A percentile compares a stretch with the other conserved stretches of the same genome.
Evolutionary conservation across 768 basidiomycete genomes (phyloP).

Genomic region (Mycena filopes): DNA sequence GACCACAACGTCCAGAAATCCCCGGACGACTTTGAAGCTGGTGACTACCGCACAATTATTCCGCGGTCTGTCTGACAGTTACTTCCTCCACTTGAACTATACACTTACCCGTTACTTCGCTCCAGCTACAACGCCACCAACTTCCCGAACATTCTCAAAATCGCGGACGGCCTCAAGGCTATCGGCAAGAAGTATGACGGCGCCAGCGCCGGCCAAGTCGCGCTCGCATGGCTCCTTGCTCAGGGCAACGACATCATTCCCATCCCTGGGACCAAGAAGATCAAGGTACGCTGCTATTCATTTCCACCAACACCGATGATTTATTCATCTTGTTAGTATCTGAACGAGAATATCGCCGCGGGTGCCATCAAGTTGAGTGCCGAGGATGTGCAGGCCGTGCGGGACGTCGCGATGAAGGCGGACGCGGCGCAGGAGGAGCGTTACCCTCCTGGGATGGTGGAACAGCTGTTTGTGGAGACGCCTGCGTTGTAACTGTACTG

Average conservation of each 20-base stretch:
- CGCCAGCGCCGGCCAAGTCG: slow-evolving; percentile 57
- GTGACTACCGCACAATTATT: slow-evolving; percentile 44
- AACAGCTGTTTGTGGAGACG: slow-evolving; percentile 47
- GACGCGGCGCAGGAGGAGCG: slow-evolving; percentile 44
- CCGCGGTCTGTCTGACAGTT: slow-evolving; percentile 45
- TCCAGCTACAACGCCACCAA: slow-evolving; percentile 17
- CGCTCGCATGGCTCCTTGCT: slow-evolving; percentile 62
- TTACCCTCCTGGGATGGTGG: slow-evolving; percentile 44
- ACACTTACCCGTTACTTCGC: too few species aligned
- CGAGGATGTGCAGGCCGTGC: slow-evolving; percentile 50
- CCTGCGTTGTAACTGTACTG: slow-evolving; percentile 24
- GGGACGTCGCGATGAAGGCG: slow-evolving; percentile 47
- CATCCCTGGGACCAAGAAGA: slow-evolving; percentile 54
- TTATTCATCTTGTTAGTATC: slow-evolving; percentile 39
- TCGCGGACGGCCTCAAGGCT: slow-evolving; percentile 51
- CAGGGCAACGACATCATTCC: slow-evolving; percentile 59
- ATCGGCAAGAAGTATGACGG: slow-evolving; percentile 49
- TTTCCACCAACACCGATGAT: too few species aligned
- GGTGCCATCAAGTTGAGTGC: slow-evolving; percentile 45
- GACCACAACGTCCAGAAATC: slow-evolving; percentile 49
- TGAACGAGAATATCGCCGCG: slow-evolving; percentile 57
- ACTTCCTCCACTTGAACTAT: too few species aligned
- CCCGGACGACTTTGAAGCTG: slow-evolving; percentile 32
- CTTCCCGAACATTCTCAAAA: slow-evolving; percentile 52
- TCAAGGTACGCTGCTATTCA: slow-evolving; percentile 40